Base-by-base conservation (phyloP, 371 early-diverging fungal species). In the Haplosporangium sp. region DNA sequence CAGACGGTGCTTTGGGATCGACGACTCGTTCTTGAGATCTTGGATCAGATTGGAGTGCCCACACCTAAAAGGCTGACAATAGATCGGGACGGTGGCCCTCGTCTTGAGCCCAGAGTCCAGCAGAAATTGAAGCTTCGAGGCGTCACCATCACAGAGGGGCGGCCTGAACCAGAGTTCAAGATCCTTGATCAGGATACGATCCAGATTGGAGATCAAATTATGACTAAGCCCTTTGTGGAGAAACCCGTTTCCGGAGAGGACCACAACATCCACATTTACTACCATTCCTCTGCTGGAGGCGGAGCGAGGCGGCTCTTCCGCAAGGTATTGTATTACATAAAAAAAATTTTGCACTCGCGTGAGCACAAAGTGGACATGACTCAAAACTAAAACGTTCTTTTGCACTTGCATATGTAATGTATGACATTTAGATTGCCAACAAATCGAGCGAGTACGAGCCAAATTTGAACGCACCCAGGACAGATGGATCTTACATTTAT, bases 231-330 rank as follows among this genome's bases (percentile, higher is more conserved):
- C 6, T 99, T 98, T 84, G 98, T 99, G 21, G 99, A 99, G 73
- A 99, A 99, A 74, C 99, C 99, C 1, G 94, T 94, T 1, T 90
- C 94, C 38, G 96, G 97, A 40, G 99, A 99, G 81, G 91, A 99
- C 77, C 99, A 99, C 83, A 98, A 98, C 80, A 95, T 99, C 62
- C 91, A 94, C 82, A 96, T 99, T 54, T 99, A 99, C 85, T 99
- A 95, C 82, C 86, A 91, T n/a, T 79, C 86, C 11, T 83, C 87
- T 18, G 82, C 87, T 50, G 98, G 98, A 21, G 98, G 98, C 55
- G 96, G 99, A 37, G 95, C 93, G 41, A 88, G 99, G 62, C 87
- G 92, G 52, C 88, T 99, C 60, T 99, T 99, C 77, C 86, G 99
- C 76, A 99, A 99, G 87, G 92, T 94, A 67, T 29, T 29, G 29